Evolutionary conservation across 306 rosid genomes (phyloP).

Genomic region (Acacia melanoxylon): DNA sequence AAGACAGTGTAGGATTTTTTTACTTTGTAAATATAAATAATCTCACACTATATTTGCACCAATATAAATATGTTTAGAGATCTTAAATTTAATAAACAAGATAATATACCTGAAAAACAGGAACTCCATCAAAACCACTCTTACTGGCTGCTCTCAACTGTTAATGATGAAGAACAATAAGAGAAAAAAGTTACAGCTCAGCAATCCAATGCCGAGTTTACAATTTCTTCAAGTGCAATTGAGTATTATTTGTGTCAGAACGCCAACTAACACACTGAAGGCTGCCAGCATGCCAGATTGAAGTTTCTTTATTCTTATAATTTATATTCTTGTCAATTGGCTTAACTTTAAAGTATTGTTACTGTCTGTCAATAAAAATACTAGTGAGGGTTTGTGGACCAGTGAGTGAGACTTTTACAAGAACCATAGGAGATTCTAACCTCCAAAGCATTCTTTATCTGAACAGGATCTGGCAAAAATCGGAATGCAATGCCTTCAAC

Average conservation of each 20-base stretch:
- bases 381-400: background rate
- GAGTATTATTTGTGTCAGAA: background rate
- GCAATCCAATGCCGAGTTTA: background rate
- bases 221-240: constrained; percentile 3
- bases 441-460: constrained; percentile 90
- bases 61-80: background rate
- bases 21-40: background rate
- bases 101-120: constrained; percentile 81
- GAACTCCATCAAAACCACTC: constrained; percentile 90
- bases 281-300: background rate
- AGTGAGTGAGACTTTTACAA: background rate
- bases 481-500: constrained; percentile 98
- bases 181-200: constrained; percentile 27
- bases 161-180: constrained; percentile 23
- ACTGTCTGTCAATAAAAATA: background rate
- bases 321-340: constrained; percentile 1
- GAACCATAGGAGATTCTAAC: constrained; percentile 43
- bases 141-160: constrained; percentile 67
- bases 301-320: constrained; percentile 15
- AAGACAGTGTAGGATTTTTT: background rate
- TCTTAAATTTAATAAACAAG: constrained; percentile 31
- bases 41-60: background rate
- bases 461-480: constrained; percentile 94
- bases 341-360: constrained; percentile 10
- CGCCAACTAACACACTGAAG: constrained; percentile 11